A percentile compares a stretch with the other conserved stretches of the same genome.
phyloP scores from a whole-genome alignment of 257 asterid genomes.

The Forsythia suspensa region DNA sequence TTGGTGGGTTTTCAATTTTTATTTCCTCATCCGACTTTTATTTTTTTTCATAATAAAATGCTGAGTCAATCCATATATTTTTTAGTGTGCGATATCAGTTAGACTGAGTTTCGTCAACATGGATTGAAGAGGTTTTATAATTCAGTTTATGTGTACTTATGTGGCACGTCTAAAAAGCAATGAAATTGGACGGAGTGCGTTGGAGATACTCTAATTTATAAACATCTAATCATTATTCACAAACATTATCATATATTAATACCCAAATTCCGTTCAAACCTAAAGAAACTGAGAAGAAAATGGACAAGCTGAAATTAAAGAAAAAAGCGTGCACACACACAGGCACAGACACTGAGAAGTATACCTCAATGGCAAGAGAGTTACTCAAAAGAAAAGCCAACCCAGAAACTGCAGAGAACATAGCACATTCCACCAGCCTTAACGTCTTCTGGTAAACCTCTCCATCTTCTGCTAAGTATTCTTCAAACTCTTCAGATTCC shows the following conservation, averaged over 20 bases:
- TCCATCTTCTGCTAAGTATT: conserved; percentile 82
- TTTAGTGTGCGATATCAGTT: too few species aligned
- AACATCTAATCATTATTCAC: background rate
- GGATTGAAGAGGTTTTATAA: too few species aligned
- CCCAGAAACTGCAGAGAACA: conserved; percentile 96
- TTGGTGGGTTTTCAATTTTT: too few species aligned
- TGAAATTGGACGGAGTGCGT: too few species aligned
- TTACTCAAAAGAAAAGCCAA: conserved; percentile 87
- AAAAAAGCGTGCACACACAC: background rate
- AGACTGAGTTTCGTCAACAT: too few species aligned
- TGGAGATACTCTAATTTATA: background rate
- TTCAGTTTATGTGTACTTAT: too few species aligned
- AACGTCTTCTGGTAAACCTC: conserved; percentile 82
- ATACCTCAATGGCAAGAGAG: conserved; percentile 93
- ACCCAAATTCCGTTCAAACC: background rate
- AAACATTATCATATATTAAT: background rate
- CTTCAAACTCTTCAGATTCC: conserved; percentile 50
- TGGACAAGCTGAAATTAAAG: background rate
- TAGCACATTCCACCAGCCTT: conserved; percentile 90
- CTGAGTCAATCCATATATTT: too few species aligned
- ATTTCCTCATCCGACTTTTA: too few species aligned
- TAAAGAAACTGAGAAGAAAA: background rate
- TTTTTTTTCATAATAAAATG: too few species aligned
- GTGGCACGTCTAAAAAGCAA: too few species aligned
- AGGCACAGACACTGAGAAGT: background rate